These are phyloP conservation scores for Parastagonospora avenae DNA, from an alignment of 2,329 filamentous ascomycete species.

Conservation along the genomic window DNA sequence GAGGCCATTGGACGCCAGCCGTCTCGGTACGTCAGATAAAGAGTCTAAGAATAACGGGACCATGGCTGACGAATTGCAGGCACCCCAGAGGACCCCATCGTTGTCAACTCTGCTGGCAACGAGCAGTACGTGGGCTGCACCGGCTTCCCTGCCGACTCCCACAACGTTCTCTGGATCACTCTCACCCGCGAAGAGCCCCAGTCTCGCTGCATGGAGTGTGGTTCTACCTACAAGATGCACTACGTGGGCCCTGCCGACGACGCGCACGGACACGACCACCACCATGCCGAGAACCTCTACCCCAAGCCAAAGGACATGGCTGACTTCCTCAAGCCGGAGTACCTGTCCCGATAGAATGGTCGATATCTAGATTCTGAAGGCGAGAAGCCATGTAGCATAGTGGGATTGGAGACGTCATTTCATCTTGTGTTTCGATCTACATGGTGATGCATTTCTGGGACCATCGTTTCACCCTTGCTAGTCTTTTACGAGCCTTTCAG, in stretches of 20 bases:
- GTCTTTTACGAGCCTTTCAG: conserved; percentile 61
- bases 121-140: conserved; percentile 99
- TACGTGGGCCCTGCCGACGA: conserved; percentile 86
- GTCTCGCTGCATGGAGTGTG: conserved; percentile 96
- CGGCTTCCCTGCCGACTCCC: conserved; percentile 88
- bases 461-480: conserved; percentile 1
- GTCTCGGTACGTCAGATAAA: conserved; percentile 67
- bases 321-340: conserved; percentile 94
- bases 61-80: conserved; percentile 56
- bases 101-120: conserved; percentile 88
- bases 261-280: conserved; percentile 65
- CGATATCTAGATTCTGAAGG: conserved; percentile 15
- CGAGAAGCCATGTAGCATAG: conserved; percentile 42
- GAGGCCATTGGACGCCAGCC: conserved; percentile 90
- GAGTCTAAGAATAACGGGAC: conserved; percentile 1
- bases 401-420: conserved; percentile 28
- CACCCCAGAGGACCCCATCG: conserved; percentile 83
- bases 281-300: conserved; percentile 56
- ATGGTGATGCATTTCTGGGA: conserved; percentile 5
- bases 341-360: conserved; percentile 67
- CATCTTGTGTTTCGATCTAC: conserved; percentile 2
- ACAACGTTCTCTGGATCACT: conserved; percentile 87
- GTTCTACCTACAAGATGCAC: conserved; percentile 96
- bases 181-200: conserved; percentile 87
- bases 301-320: conserved; percentile 89